A percentile compares a stretch with the other conserved stretches of the same genome.
phyloP scores from a whole-genome alignment of 2,329 filamentous ascomycete genomes.

The Pseudopithomyces maydicus region DNA sequence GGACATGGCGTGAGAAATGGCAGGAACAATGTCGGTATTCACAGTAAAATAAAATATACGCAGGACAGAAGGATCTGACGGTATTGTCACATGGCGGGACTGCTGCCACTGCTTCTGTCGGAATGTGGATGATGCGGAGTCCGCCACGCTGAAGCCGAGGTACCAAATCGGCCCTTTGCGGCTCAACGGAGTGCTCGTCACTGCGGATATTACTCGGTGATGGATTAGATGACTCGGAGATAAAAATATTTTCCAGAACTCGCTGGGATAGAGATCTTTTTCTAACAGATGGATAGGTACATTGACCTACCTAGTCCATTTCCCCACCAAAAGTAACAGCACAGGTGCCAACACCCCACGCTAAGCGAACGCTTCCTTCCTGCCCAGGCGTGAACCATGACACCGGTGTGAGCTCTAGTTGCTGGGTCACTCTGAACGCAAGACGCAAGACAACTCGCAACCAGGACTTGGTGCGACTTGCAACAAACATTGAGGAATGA shows the following conservation, averaged over 20 bases:
- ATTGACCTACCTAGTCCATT: no score
- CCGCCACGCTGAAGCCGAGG: slow-evolving; percentile 30
- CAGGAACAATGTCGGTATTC: not conserved
- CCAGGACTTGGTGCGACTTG: not conserved
- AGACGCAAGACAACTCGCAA: not conserved
- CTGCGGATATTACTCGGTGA: not conserved
- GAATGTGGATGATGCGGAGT: slow-evolving; percentile 28
- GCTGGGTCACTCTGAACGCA: not conserved
- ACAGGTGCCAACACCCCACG: no score
- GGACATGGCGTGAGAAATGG: slow-evolving; percentile 30
- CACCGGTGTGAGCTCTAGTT: not conserved
- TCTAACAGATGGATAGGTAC: no score
- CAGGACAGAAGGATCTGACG: slow-evolving; percentile 18
- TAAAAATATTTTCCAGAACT: not conserved
- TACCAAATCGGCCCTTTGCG: slow-evolving; percentile 29
- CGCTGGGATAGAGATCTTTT: no score
- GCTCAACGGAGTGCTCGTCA: slow-evolving; percentile 20
- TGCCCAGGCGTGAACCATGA: not conserved
- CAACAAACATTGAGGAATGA: not conserved
- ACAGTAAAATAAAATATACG: slow-evolving; percentile 1
- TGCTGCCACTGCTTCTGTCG: slow-evolving; percentile 21
- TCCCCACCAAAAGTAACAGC: no score
- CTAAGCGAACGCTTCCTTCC: no score
- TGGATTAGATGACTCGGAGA: not conserved
- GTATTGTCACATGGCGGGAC: slow-evolving; percentile 39